phyloP scores from a whole-genome alignment of 2,329 filamentous ascomycete genomes.

The Aureobasidium musti region DNA sequence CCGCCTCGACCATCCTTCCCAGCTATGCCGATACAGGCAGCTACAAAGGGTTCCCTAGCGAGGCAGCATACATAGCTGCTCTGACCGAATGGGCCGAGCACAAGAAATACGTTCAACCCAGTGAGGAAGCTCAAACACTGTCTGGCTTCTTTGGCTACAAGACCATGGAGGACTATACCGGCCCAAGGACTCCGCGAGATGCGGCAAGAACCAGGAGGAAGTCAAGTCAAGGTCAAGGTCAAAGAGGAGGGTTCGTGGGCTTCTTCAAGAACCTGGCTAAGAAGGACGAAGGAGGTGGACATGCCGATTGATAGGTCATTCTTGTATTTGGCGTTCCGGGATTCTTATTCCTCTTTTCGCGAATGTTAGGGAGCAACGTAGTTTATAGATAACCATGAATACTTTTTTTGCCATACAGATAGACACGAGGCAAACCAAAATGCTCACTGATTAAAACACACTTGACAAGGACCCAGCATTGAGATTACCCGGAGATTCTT shows the following conservation, averaged over 20 bases:
- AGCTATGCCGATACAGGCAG: constrained; percentile 5
- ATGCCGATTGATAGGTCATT: background rate
- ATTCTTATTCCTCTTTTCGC: too few relatives aligned
- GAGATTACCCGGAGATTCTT: too few relatives aligned
- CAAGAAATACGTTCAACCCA: constrained; percentile 37
- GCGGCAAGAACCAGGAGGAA: constrained; percentile 33
- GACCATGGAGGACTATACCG: constrained; percentile 37
- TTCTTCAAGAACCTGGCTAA: constrained; percentile 16
- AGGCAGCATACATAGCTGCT: constrained; percentile 37
- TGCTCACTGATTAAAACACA: too few relatives aligned
- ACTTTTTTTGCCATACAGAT: too few relatives aligned
- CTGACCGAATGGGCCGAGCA: constrained; percentile 39
- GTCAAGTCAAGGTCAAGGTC: background rate
- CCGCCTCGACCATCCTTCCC: constrained; percentile 9
- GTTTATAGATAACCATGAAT: too few relatives aligned
- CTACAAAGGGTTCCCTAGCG: constrained; percentile 38
- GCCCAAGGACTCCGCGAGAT: constrained; percentile 31
- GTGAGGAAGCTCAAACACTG: constrained; percentile 31
- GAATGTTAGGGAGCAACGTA: too few relatives aligned
- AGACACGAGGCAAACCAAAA: too few relatives aligned
- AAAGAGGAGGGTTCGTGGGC: background rate
- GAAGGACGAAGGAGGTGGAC: constrained; percentile 19
- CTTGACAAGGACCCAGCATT: too few relatives aligned
- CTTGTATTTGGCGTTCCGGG: too few relatives aligned
- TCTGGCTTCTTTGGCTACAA: constrained; percentile 38